These are phyloP conservation scores for Nicotiana noctiflora DNA, from an alignment of 257 asterid genomes.

Conservation along the genomic window DNA sequence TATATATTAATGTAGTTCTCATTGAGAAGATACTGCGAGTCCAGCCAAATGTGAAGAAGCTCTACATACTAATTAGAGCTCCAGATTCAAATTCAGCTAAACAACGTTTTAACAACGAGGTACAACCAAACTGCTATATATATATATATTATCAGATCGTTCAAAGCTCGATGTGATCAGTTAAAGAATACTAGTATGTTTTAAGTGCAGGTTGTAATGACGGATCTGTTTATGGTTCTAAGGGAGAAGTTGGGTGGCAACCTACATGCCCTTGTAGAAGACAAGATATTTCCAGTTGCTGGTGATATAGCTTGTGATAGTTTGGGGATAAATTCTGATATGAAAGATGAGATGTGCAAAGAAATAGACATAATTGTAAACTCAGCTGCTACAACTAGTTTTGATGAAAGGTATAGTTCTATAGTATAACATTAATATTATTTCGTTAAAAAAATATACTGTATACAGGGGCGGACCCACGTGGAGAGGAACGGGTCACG, in stretches of 20 bases:
- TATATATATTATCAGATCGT: too few species aligned
- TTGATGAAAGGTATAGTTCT: slow-evolving; percentile 23
- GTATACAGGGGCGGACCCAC: too few species aligned
- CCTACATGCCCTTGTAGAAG: not conserved
- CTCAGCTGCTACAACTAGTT: slow-evolving; percentile 57
- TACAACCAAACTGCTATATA: not conserved
- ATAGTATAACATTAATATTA: not conserved
- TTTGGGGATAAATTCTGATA: not conserved
- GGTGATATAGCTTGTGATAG: not conserved
- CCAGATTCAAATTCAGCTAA: slow-evolving; percentile 17
- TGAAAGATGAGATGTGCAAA: slow-evolving; percentile 19
- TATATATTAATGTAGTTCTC: slow-evolving; percentile 22
- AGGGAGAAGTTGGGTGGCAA: slow-evolving; percentile 22
- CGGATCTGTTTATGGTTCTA: slow-evolving; percentile 30
- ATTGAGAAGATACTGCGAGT: slow-evolving; percentile 42
- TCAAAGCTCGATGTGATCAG: too few species aligned
- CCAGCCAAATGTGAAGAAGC: slow-evolving; percentile 32
- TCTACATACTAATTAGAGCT: slow-evolving; percentile 6
- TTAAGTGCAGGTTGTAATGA: slow-evolving; percentile 23
- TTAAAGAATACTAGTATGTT: not conserved
- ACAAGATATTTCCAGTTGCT: not conserved
- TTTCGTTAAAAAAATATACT: too few species aligned
- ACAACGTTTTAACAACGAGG: slow-evolving; percentile 38
- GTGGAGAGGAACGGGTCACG: too few species aligned
- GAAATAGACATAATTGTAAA: slow-evolving; percentile 43